Conservation (phyloP, 106 monocot species). For the Agapanthus africanus region DNA sequence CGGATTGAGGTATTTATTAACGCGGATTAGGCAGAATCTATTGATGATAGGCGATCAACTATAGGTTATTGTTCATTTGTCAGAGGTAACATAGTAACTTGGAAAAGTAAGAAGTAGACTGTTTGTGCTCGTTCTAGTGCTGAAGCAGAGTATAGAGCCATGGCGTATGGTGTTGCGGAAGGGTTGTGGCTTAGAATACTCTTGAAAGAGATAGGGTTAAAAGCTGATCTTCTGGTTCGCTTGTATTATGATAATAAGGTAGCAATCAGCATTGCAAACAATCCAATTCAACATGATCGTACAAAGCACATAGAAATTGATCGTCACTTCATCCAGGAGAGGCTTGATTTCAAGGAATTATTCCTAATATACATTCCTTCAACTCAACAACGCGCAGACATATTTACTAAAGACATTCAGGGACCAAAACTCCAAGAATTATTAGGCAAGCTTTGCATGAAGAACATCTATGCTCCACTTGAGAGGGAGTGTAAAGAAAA, state of each 20-base stretch:
- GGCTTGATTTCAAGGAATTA: not conserved
- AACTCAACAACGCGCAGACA: too few relatives aligned
- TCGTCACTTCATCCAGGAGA: not conserved
- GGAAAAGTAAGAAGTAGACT: not conserved
- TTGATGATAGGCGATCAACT: not conserved
- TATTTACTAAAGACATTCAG: too few relatives aligned
- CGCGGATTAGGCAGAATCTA: not conserved
- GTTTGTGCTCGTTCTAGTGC: not conserved
- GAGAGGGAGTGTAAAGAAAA: not conserved
- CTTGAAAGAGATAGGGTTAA: not conserved
- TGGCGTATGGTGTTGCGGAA: not conserved
- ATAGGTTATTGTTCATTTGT: not conserved
- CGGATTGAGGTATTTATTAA: not conserved
- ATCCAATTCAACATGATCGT: slow-evolving; percentile 12
- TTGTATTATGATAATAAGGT: slow-evolving; percentile 1
- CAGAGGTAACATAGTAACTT: not conserved
- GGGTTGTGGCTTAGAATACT: not conserved
- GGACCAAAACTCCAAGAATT: too few relatives aligned
- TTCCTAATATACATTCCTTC: not conserved
- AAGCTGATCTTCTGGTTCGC: not conserved
- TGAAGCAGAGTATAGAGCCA: not conserved
- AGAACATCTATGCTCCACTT: not conserved
- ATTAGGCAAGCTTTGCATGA: not conserved
- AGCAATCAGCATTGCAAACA: slow-evolving; percentile 3
- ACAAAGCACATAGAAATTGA: slow-evolving; percentile 5